Conservation (phyloP, 2,329 filamentous ascomycete species). For the Arthroderma sp. region DNA sequence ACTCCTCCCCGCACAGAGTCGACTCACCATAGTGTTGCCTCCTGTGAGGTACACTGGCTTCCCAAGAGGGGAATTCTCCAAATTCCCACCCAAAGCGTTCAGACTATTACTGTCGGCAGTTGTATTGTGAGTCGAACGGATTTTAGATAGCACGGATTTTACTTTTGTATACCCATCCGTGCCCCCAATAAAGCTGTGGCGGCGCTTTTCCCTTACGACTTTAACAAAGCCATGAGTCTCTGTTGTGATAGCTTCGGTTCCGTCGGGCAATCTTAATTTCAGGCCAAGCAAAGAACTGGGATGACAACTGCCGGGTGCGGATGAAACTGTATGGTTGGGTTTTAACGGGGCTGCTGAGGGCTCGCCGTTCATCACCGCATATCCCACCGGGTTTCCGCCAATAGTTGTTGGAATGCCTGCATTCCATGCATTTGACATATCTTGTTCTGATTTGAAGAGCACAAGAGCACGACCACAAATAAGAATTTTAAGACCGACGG, state of each 20-base stretch:
- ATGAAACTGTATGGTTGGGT: background rate
- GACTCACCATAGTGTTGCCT: too few species aligned
- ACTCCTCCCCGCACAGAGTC: too few species aligned
- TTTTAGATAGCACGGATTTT: too few species aligned
- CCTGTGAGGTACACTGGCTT: too few species aligned
- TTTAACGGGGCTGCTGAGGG: background rate
- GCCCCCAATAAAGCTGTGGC: too few species aligned
- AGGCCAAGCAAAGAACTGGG: background rate
- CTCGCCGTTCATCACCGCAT: background rate
- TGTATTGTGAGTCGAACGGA: too few species aligned
- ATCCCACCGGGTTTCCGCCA: background rate
- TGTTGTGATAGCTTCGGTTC: constrained; percentile 2
- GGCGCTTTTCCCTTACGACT: background rate
- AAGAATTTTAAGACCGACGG: background rate
- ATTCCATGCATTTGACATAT: background rate
- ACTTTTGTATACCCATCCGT: too few species aligned
- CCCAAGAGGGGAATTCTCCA: too few species aligned
- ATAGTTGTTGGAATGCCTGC: background rate
- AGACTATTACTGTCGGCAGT: too few species aligned
- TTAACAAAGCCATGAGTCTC: constrained; percentile 1
- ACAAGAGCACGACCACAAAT: background rate
- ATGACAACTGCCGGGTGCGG: background rate
- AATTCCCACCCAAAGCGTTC: too few species aligned
- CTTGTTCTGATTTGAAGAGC: background rate
- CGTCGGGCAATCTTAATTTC: background rate